Evolutionary conservation across 176 grass and related monocot genomes (phyloP).

Genomic region (Metroxylon sagu): DNA sequence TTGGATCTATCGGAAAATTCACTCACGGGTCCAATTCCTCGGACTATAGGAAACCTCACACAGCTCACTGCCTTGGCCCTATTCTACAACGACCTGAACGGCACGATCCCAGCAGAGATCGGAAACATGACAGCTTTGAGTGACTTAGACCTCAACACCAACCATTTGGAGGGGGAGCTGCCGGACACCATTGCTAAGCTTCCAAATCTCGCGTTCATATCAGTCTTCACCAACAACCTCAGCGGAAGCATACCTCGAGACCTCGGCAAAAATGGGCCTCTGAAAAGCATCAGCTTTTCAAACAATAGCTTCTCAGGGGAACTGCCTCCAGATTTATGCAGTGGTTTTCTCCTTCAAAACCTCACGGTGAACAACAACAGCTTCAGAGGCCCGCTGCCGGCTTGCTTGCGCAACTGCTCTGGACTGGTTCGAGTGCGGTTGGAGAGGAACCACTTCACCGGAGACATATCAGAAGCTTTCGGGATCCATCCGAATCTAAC

Average conservation of each 20-base stretch:
- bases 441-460: conserved; percentile 37
- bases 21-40: conserved; percentile 20
- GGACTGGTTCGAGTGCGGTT: conserved; percentile 33
- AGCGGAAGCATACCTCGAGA: conserved; percentile 40
- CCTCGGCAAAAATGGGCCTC: conserved; percentile 30
- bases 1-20: conserved; percentile 46
- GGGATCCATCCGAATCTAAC: conserved; percentile 43
- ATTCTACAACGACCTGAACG: conserved; percentile 52
- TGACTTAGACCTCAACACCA: conserved; percentile 34
- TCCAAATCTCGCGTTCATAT: conserved; percentile 22
- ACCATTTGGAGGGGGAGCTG: conserved; percentile 53
- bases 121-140: conserved; percentile 47
- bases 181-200: conserved; percentile 31
- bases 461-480: conserved; percentile 42
- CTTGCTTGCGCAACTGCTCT: conserved; percentile 47
- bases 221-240: conserved; percentile 40
- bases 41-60: conserved; percentile 40
- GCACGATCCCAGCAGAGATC: conserved; percentile 39
- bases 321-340: conserved; percentile 45
- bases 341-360: conserved; percentile 18
- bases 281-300: conserved; percentile 23
- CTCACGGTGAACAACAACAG: conserved; percentile 31
- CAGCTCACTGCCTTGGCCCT: conserved; percentile 29
- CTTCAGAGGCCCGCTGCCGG: conserved; percentile 37
- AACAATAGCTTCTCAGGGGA: conserved; percentile 49